Conservation (phyloP, 139 green algal species). For the Coccomyxa sp. region DNA sequence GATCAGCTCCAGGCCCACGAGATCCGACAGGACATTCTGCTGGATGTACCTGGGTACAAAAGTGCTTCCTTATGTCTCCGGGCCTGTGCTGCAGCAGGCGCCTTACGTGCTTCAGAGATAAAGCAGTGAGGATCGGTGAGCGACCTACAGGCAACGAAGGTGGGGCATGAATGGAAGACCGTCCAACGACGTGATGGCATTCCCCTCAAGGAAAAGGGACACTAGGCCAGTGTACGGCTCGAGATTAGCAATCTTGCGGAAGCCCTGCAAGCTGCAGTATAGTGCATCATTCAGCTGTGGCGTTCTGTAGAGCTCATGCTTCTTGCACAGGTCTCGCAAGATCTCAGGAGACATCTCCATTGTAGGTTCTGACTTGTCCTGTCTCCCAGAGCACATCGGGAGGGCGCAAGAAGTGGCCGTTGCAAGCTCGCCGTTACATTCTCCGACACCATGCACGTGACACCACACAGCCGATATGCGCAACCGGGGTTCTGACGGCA, state of each 20-base stretch:
- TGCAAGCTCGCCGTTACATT: too few species aligned
- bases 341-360: constrained; percentile 60
- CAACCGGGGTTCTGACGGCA: too few species aligned
- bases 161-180: constrained; percentile 65
- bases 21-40: constrained; percentile 68
- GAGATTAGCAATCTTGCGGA: constrained; percentile 55
- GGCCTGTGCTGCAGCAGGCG: neutral
- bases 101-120: neutral
- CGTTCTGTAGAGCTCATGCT: constrained; percentile 72
- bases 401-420: too few species aligned
- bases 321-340: constrained; percentile 63
- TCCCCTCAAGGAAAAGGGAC: constrained; percentile 85
- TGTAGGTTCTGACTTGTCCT: too few species aligned
- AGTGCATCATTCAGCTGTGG: constrained; percentile 84
- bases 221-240: constrained; percentile 76
- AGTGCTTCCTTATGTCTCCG: neutral
- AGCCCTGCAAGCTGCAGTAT: constrained; percentile 84
- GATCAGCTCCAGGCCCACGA: constrained; percentile 48
- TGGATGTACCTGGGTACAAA: constrained; percentile 69
- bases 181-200: constrained; percentile 70
- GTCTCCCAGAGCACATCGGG: too few species aligned
- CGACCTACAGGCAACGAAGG: constrained; percentile 78
- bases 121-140: neutral
- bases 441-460: too few species aligned
- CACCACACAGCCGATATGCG: too few species aligned